These are phyloP conservation scores for Asterochloris sp. DNA, from an alignment of 139 green algal genomes.

Conservation along the genomic window DNA sequence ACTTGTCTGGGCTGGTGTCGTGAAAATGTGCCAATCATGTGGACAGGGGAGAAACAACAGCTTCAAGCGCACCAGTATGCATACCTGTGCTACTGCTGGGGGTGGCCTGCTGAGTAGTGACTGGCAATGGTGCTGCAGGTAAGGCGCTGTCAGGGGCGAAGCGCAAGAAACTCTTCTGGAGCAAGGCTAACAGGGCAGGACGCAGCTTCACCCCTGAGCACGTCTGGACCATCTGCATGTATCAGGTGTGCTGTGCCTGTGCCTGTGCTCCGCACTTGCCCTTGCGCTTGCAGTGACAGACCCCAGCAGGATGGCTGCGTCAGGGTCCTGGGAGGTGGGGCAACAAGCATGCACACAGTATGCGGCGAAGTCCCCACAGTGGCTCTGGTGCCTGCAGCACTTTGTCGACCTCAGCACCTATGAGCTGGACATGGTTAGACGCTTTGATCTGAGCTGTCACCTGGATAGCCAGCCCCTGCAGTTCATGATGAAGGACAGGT, in stretches of 20 bases:
- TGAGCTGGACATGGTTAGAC: constrained; percentile 35
- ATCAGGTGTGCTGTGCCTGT: constrained; percentile 13
- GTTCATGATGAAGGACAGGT: constrained; percentile 47
- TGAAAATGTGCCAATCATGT: no score
- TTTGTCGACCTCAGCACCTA: constrained; percentile 44
- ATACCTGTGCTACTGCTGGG: no score
- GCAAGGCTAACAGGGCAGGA: neutral
- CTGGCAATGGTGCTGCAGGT: constrained; percentile 21
- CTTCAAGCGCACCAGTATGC: no score
- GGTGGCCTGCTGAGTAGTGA: no score
- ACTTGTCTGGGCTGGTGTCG: no score
- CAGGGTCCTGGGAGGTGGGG: no score
- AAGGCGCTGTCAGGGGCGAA: constrained; percentile 2
- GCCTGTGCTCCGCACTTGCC: no score
- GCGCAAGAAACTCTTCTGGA: constrained; percentile 34
- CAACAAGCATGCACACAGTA: no score
- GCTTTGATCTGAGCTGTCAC: constrained; percentile 45
- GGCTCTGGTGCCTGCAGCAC: constrained; percentile 13
- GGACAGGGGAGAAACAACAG: no score
- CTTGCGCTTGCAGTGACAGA: no score
- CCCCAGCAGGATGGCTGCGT: no score
- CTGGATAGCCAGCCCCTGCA: constrained; percentile 56
- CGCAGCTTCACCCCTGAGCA: constrained; percentile 29
- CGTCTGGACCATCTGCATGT: constrained; percentile 55
- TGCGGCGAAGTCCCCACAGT: no score